Conservation (phyloP, 2,329 filamentous ascomycete genomes). For the Emergomyces pasteurianus region DNA sequence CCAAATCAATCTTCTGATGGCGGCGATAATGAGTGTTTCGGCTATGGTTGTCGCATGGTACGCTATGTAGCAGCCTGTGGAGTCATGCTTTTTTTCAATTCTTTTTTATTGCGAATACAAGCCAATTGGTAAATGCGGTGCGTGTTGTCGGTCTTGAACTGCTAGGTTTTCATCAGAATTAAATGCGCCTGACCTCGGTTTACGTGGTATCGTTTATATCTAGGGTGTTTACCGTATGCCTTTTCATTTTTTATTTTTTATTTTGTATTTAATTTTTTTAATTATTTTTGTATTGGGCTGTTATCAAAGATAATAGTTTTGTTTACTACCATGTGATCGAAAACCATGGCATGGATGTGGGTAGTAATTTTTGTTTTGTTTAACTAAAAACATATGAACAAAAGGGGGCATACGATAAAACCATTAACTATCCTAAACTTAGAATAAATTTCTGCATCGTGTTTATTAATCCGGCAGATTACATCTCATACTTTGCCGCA, state of each 20-base stretch:
- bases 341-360: not conserved
- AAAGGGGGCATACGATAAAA: too few species aligned
- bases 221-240: not conserved
- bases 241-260: not conserved
- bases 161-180: not conserved
- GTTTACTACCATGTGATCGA: not conserved
- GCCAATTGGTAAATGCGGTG: not conserved
- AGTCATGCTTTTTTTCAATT: too few species aligned
- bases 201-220: not conserved
- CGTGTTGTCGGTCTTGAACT: too few species aligned
- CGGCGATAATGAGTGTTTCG: slow-evolving; percentile 63
- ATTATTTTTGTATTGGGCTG: too few species aligned
- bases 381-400: not conserved
- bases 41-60: slow-evolving; percentile 50
- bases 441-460: too few species aligned
- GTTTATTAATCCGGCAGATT: not conserved
- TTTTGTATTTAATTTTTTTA: too few species aligned
- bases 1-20: slow-evolving; percentile 89
- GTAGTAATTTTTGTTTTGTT: not conserved
- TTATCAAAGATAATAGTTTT: not conserved
- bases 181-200: not conserved
- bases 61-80: slow-evolving; percentile 11
- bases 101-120: not conserved
- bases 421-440: too few species aligned
- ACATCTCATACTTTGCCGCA: not conserved